These are phyloP conservation scores for Rhizophora mangle DNA, from an alignment of 345 rosid genomes.

Conservation along the genomic window DNA sequence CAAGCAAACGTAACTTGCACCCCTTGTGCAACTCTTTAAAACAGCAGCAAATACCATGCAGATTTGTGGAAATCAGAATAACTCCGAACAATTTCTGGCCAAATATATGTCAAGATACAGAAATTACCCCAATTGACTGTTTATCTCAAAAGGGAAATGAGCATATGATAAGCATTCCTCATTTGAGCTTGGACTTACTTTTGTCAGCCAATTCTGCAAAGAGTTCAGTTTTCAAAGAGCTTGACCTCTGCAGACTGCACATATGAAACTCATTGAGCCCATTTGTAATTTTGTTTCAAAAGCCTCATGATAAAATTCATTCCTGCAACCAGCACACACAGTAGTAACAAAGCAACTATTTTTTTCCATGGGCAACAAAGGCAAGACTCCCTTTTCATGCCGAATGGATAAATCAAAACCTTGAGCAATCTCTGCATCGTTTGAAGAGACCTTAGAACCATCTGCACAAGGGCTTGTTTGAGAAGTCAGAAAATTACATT, in stretches of 20 bases:
- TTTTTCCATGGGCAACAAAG: slow-evolving; percentile 40
- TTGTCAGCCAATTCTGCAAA: slow-evolving; percentile 20
- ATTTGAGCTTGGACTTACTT: neutral
- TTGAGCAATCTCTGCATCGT: slow-evolving; percentile 29
- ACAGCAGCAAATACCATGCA: neutral
- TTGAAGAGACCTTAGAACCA: slow-evolving; percentile 25
- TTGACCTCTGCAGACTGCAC: slow-evolving; percentile 45
- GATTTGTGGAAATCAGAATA: neutral
- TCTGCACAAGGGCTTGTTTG: slow-evolving; percentile 27
- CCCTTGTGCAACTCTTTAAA: neutral
- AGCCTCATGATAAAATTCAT: slow-evolving; percentile 33
- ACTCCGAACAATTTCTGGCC: neutral
- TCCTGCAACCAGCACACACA: slow-evolving; percentile 45
- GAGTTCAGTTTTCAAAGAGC: slow-evolving; percentile 30
- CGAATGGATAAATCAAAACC: slow-evolving; percentile 36
- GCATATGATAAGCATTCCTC: slow-evolving; percentile 6
- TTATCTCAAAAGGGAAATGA: slow-evolving; percentile 4
- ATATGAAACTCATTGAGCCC: slow-evolving; percentile 31
- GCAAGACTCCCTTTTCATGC: slow-evolving; percentile 47
- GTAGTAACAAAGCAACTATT: slow-evolving; percentile 28
- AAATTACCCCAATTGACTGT: slow-evolving; percentile 24
- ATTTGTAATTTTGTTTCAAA: slow-evolving; percentile 26
- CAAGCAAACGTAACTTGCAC: neutral
- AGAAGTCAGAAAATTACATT: slow-evolving; percentile 35
- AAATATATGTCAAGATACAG: neutral